A percentile compares a stretch with the other conserved stretches of the same genome.
These are phyloP conservation scores for Hysterangium stoloniferum DNA, from an alignment of 768 basidiomycete species.

Conservation along the genomic window DNA sequence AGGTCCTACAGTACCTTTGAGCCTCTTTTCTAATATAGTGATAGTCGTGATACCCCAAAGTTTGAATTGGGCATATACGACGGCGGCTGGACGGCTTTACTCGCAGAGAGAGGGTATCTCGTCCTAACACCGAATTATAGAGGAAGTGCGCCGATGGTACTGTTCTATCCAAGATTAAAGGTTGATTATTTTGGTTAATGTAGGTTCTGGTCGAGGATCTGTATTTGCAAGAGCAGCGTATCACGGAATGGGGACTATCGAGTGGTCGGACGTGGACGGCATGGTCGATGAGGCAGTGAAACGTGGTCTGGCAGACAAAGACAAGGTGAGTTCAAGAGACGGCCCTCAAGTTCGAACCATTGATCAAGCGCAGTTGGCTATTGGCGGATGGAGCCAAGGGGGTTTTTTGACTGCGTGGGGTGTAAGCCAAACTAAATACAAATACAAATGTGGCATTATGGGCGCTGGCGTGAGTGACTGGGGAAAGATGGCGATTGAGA, in stretches of 20 bases:
- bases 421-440: slow-evolving; percentile 12
- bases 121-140: slow-evolving; percentile 13
- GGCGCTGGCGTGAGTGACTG: slow-evolving; percentile 13
- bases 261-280: slow-evolving; percentile 15
- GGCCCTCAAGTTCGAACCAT: neutral
- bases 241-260: slow-evolving; percentile 11
- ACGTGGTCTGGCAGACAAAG: slow-evolving; percentile 10
- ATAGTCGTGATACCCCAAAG: slow-evolving; percentile 12
- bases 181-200: neutral
- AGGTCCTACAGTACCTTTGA: neutral
- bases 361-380: slow-evolving; percentile 5
- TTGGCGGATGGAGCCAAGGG: slow-evolving; percentile 15
- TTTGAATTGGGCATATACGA: neutral
- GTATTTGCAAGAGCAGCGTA: slow-evolving; percentile 10
- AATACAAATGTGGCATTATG: slow-evolving; percentile 12
- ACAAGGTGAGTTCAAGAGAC: neutral
- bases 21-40: neutral
- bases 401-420: slow-evolving; percentile 15
- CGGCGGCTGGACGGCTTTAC: neutral
- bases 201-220: slow-evolving; percentile 13
- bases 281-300: slow-evolving; percentile 13
- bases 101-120: slow-evolving; percentile 10
- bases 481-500: slow-evolving; percentile 9
- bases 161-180: neutral
- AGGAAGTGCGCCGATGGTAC: slow-evolving; percentile 11